Conservation (phyloP, 2,329 filamentous ascomycete genomes). For the Pyrenophora teres region DNA sequence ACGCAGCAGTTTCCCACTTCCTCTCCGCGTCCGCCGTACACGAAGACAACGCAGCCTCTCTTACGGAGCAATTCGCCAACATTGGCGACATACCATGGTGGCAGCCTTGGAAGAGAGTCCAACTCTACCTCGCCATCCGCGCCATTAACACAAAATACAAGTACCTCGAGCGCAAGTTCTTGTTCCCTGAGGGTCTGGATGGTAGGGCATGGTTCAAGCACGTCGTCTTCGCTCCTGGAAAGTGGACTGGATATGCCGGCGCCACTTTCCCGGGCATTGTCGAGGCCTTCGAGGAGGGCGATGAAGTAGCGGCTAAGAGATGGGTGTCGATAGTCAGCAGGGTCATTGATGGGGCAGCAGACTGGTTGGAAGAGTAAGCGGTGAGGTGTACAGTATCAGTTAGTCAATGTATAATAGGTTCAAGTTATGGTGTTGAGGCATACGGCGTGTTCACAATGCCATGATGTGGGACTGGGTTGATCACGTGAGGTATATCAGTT, state of each 20-base stretch:
- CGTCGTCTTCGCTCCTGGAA: constrained; percentile 85
- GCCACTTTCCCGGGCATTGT: constrained; percentile 69
- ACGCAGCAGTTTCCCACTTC: constrained; percentile 56
- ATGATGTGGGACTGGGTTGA: too few species aligned
- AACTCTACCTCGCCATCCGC: constrained; percentile 66
- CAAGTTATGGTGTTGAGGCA: background rate
- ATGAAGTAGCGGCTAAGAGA: constrained; percentile 45
- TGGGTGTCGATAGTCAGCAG: constrained; percentile 52
- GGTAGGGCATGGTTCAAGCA: constrained; percentile 90
- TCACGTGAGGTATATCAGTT: background rate
- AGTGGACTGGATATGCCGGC: constrained; percentile 90
- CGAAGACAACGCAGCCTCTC: constrained; percentile 56
- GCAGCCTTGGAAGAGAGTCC: constrained; percentile 71
- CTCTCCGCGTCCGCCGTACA: constrained; percentile 55
- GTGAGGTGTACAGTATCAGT: background rate
- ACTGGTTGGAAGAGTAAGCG: constrained; percentile 32
- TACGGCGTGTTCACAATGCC: background rate
- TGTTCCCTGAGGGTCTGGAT: constrained; percentile 77
- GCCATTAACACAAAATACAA: constrained; percentile 82
- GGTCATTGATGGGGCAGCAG: constrained; percentile 43
- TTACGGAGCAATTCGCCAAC: constrained; percentile 54
- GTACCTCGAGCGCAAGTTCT: constrained; percentile 76
- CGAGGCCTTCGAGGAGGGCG: constrained; percentile 61
- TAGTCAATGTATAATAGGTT: background rate
- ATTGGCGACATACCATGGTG: constrained; percentile 72